Conservation (phyloP, 140 eudicot genomes). For the Flaveria floridana region DNA sequence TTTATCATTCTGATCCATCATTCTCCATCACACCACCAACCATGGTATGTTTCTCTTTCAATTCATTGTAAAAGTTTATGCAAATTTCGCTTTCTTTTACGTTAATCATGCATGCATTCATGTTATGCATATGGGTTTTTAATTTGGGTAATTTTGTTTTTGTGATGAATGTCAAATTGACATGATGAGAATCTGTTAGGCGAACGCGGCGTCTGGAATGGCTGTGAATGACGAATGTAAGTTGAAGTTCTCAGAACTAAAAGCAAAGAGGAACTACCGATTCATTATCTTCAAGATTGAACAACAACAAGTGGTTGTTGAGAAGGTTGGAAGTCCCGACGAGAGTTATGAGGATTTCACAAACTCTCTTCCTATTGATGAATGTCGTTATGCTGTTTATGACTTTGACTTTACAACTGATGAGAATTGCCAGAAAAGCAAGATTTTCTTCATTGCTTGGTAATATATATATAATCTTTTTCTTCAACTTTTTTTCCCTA, state of each 20-base stretch:
- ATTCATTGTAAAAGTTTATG: not conserved
- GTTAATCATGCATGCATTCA: slow-evolving; percentile 16
- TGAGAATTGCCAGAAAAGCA: slow-evolving; percentile 94
- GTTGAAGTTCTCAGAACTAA: slow-evolving; percentile 69
- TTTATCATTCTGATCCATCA: slow-evolving; percentile 13
- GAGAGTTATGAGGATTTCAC: slow-evolving; percentile 80
- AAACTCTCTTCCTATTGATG: slow-evolving; percentile 67
- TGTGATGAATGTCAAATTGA: not conserved
- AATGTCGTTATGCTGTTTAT: slow-evolving; percentile 88
- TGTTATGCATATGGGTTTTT: not conserved
- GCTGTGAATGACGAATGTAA: slow-evolving; percentile 68
- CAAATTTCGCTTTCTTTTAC: not conserved
- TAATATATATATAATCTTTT: slow-evolving; percentile 15
- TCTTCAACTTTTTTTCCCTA: not conserved
- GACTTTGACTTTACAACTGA: slow-evolving; percentile 86
- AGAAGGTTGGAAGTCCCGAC: slow-evolving; percentile 63
- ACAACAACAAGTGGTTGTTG: slow-evolving; percentile 72
- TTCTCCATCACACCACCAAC: slow-evolving; percentile 32
- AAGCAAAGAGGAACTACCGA: slow-evolving; percentile 72
- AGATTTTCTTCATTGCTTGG: slow-evolving; percentile 96
- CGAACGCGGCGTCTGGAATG: slow-evolving; percentile 80
- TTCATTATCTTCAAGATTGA: slow-evolving; percentile 71
- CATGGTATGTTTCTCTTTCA: slow-evolving; percentile 35
- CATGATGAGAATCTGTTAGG: slow-evolving; percentile 30
- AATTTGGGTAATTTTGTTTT: not conserved